A percentile compares a stretch with the other conserved stretches of the same genome.
Evolutionary conservation across 2,329 filamentous ascomycete genomes (phyloP).

Genomic region (Fusarium sambucinum): DNA sequence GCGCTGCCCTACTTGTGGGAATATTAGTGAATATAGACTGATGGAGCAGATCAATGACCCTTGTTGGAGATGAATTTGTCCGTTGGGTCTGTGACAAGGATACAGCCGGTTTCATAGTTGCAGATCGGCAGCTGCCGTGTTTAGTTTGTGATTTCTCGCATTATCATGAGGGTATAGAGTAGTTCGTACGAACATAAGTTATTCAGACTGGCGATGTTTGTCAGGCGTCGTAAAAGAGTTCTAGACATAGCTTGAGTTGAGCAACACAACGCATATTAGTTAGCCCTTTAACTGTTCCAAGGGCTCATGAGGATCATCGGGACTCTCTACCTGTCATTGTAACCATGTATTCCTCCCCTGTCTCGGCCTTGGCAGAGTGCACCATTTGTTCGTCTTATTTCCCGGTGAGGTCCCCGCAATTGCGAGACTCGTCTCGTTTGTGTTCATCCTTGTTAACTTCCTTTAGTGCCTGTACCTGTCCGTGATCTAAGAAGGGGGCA

Average conservation of each 20-base stretch:
- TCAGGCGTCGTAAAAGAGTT: neutral
- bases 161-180: neutral
- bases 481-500: slow-evolving; percentile 26
- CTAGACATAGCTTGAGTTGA: too few relatives aligned
- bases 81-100: slow-evolving; percentile 30
- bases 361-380: slow-evolving; percentile 37
- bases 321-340: neutral
- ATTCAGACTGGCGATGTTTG: neutral
- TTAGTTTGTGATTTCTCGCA: slow-evolving; percentile 7
- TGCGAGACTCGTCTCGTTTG: slow-evolving; percentile 14
- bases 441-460: slow-evolving; percentile 2
- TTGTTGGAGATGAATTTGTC: slow-evolving; percentile 8
- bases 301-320: neutral
- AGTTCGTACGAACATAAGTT: neutral
- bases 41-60: slow-evolving; percentile 9
- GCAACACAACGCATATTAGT: too few relatives aligned
- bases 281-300: neutral
- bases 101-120: slow-evolving; percentile 36
- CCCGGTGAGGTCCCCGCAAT: slow-evolving; percentile 24
- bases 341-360: slow-evolving; percentile 29
- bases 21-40: slow-evolving; percentile 4
- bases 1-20: slow-evolving; percentile 1
- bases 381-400: slow-evolving; percentile 29
- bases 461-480: slow-evolving; percentile 2
- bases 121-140: slow-evolving; percentile 21